Percentiles rank a stretch among this genome's conserved stretches.
Evolutionary conservation across 2,329 filamentous ascomycete genomes (phyloP).

Genomic region (Emmonsiellopsis sp.): DNA sequence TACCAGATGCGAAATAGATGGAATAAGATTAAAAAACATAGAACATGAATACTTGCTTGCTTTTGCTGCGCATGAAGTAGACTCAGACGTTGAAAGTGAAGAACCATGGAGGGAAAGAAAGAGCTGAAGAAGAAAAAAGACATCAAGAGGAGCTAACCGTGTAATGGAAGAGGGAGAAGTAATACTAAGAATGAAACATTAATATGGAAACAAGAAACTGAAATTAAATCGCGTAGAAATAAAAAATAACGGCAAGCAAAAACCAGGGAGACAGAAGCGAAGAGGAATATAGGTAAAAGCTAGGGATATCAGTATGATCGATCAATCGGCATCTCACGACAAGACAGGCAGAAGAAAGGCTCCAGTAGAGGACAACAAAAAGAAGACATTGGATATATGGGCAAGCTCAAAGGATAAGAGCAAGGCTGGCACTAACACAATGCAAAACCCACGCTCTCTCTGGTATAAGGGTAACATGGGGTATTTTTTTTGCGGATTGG

Average conservation of each 20-base stretch:
- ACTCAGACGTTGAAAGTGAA: background rate
- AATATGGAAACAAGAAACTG: background rate
- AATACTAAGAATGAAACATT: background rate
- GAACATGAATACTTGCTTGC: constrained; percentile 18
- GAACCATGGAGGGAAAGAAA: background rate
- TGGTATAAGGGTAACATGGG: too few species aligned
- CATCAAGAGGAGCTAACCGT: background rate
- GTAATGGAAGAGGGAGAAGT: background rate
- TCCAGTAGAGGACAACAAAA: background rate
- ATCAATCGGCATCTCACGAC: background rate
- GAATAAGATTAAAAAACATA: constrained; percentile 18
- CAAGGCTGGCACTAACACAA: too few species aligned
- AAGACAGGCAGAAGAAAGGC: background rate
- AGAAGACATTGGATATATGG: background rate
- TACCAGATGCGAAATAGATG: constrained; percentile 22
- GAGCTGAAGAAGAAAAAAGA: constrained; percentile 8
- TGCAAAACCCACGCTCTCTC: too few species aligned
- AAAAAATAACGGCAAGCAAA: background rate
- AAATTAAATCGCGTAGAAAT: background rate
- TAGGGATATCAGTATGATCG: background rate
- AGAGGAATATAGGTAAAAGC: background rate
- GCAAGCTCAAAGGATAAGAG: too few species aligned
- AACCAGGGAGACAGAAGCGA: background rate
- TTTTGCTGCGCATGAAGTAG: background rate
- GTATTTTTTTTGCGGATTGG: too few species aligned